These are phyloP conservation scores for Scutellaria baicalensis DNA, from an alignment of 257 asterid species.

Conservation along the genomic window DNA sequence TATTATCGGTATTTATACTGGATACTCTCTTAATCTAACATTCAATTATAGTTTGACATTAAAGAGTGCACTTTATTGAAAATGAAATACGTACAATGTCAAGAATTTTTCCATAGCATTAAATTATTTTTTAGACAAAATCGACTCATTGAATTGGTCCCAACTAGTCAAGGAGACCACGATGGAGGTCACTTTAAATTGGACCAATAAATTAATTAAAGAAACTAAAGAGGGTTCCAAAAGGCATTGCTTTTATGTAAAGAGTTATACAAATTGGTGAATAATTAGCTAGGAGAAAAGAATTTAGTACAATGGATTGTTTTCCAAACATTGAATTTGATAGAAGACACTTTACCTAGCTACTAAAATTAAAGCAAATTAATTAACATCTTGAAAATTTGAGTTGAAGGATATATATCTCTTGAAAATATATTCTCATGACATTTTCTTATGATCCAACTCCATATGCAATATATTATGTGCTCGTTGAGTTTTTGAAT, in stretches of 20 bases:
- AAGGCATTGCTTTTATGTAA: not conserved
- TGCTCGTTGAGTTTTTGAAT: too few species aligned
- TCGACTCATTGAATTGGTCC: not conserved
- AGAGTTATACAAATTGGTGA: not conserved
- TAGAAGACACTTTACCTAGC: not conserved
- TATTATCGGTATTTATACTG: too few species aligned
- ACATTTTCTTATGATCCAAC: too few species aligned
- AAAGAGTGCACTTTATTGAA: not conserved
- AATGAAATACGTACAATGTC: not conserved
- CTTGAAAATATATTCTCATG: too few species aligned
- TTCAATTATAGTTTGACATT: not conserved
- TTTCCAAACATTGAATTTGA: not conserved
- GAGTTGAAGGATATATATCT: too few species aligned
- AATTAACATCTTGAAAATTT: not conserved
- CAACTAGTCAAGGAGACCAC: not conserved
- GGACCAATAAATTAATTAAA: not conserved
- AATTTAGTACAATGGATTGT: not conserved
- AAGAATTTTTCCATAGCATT: not conserved
- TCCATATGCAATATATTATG: too few species aligned
- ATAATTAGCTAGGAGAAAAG: not conserved
- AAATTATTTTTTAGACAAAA: not conserved
- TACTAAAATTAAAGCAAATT: not conserved
- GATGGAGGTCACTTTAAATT: constrained; percentile 4
- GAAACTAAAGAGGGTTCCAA: not conserved
- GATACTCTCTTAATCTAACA: not conserved